A percentile compares a stretch with the other conserved stretches of the same genome.
Evolutionary conservation across 495 filamentous ascomycete genomes (phyloP).

Genomic region (Lasiosphaeria miniovina): DNA sequence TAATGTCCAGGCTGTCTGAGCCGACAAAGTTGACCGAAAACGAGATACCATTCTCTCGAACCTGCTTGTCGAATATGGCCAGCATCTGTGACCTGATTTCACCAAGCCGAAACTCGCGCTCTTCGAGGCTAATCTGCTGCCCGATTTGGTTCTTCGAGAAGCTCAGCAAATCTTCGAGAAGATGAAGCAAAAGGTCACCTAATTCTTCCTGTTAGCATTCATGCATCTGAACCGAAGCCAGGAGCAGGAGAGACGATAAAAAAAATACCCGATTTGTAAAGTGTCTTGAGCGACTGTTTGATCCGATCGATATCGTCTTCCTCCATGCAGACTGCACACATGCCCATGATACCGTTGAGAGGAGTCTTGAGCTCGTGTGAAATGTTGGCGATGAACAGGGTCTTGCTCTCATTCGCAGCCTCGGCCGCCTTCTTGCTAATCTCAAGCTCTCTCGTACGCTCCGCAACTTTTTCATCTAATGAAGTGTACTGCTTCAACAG

Average conservation of each 20-base stretch:
- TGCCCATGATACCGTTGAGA: slow-evolving; percentile 87
- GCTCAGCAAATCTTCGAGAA: slow-evolving; percentile 86
- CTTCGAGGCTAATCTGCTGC: slow-evolving; percentile 69
- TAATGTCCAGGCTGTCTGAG: slow-evolving; percentile 37
- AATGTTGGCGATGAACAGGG: slow-evolving; percentile 92
- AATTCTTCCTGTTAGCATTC: slow-evolving; percentile 1
- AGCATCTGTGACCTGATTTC: slow-evolving; percentile 76
- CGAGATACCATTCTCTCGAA: slow-evolving; percentile 69
- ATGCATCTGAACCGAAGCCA: neutral
- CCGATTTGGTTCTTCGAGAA: slow-evolving; percentile 95
- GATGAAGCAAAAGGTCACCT: slow-evolving; percentile 75
- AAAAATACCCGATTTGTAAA: slow-evolving; percentile 70
- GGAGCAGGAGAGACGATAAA: neutral
- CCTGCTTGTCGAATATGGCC: slow-evolving; percentile 87
- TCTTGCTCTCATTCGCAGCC: slow-evolving; percentile 91
- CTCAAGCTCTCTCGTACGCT: slow-evolving; percentile 80
- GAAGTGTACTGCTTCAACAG: slow-evolving; percentile 78
- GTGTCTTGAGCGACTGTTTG: slow-evolving; percentile 75
- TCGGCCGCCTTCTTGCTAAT: slow-evolving; percentile 88
- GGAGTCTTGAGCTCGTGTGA: slow-evolving; percentile 93
- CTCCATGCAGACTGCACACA: slow-evolving; percentile 88
- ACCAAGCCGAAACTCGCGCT: slow-evolving; percentile 77
- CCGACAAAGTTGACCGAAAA: slow-evolving; percentile 68
- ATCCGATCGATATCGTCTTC: slow-evolving; percentile 74
- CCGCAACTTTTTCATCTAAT: slow-evolving; percentile 77